Conservation (phyloP, 2,329 filamentous ascomycete species). For the Ceratocystis eucalypticola region DNA sequence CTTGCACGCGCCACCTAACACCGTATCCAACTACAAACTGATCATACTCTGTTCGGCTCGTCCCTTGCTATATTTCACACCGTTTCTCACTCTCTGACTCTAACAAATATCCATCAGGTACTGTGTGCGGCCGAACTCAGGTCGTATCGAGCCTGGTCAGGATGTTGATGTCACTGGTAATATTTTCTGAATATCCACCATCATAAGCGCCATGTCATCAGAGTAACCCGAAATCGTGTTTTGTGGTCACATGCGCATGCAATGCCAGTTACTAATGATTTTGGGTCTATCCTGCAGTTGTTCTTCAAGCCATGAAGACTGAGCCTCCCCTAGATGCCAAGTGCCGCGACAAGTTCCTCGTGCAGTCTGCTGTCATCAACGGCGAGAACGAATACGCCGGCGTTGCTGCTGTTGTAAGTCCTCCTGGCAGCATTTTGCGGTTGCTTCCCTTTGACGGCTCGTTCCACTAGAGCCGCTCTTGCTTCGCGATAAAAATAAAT, state of each 20-base stretch:
- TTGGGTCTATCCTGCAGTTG: slow-evolving; percentile 41
- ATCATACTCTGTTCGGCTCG: slow-evolving; percentile 4
- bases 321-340: slow-evolving; percentile 75
- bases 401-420: slow-evolving; percentile 63
- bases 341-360: slow-evolving; percentile 95
- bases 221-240: background rate
- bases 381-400: slow-evolving; percentile 73
- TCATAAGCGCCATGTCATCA: background rate
- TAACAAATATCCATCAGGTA: slow-evolving; percentile 47
- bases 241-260: slow-evolving; percentile 22
- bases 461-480: background rate
- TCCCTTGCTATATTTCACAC: background rate
- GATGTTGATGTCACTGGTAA: slow-evolving; percentile 86
- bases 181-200: slow-evolving; percentile 22
- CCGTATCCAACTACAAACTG: background rate
- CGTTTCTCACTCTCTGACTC: background rate
- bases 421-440: background rate
- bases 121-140: slow-evolving; percentile 93
- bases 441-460: background rate
- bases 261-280: slow-evolving; percentile 9
- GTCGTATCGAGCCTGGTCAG: slow-evolving; percentile 80
- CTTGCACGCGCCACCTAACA: background rate
- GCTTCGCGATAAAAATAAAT: background rate
- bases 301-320: slow-evolving; percentile 95
- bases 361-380: slow-evolving; percentile 77